Base-by-base conservation (phyloP, 1,284 basidiomycete genomes). In the Gymnopus androsaceus region DNA sequence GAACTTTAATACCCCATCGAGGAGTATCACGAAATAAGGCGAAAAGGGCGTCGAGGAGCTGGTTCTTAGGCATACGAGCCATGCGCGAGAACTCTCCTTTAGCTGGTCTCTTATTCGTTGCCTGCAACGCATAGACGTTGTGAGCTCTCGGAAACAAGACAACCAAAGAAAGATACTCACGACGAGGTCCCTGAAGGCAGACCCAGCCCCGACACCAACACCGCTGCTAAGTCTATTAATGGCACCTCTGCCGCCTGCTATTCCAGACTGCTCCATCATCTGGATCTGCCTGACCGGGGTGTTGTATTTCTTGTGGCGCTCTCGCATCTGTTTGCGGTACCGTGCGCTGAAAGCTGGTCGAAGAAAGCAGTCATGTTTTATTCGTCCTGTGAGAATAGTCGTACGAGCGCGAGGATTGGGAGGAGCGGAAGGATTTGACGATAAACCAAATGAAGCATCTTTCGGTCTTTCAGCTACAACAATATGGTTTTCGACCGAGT, bases 41-140 rank as follows among this genome's bases (percentile, higher is more conserved):
- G 70, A 98, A 96, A 28, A 98, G 81, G 59, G 89, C 73, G 70
- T 98, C 94, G 66, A 94, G 79, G 8, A 98, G 82, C 67, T 96
- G 92, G 74, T 94, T 90, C 57, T 88, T 83, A 21, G 94, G 91
- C 75, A 95, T 88, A 65, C 94, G 87, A 12, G 93, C 90, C 80
- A 92, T 91, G 64, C 93, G 91, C 71, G 95, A 91, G 74, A 88
- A 90, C 33, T 81, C 76, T 40, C 85, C 87, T 64, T 90, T 90
- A 17, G 76, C 71, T 19, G 73, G 79, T 69, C 85, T 89, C 50
- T 71, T 78, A 70, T 87, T 89, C 21, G 80, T 73, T 75, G 78
- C 79, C 86, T 89, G 64, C 27, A 44, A 40, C 42, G 21, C 41
- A 36, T 42, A n/a, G 59, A 47, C 23, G n/a, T 42, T 19, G 34